Base-by-base conservation (phyloP, 805 yeast genomes). In the Maudiozyma saulgeensis region DNA sequence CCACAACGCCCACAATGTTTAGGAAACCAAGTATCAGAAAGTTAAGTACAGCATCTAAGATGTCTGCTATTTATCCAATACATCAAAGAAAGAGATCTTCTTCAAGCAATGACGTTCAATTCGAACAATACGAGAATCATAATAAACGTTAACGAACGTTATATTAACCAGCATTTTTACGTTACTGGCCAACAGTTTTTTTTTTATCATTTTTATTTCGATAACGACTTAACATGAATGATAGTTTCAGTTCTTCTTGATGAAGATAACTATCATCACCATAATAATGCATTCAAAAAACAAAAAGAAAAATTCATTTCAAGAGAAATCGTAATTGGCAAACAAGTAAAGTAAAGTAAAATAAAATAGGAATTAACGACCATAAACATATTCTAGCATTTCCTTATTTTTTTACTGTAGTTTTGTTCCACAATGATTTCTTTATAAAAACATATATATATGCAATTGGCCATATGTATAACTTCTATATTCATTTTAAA, bases 11-110 rank as follows among this genome's bases (percentile, higher is more conserved):
- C n/a, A 28, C 46, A n/a, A 34, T 46, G 48, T 47, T 49, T 4
- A 42, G 38, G 37, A 45, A 31, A 26, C 19, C 51, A 41, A 38
- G 32, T 28, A 35, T 37, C 16, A 38, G 37, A 21, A 47, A 37
- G 37, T 25, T 26, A 16, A 43, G 43, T 25, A 23, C 40, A 0
- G 16, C 43, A 8, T 34, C 43, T 15, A 37, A 13, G 21, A 18
- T n/a, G 19, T 15, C n/a, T 26, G 13, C 25, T 19, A 28, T 45
- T 6, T 13, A 19, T 45, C 34, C 54, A 26, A 45, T 49, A 37
- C 49, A 52, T 41, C 63, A 61, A 41, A 50, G 52, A 41, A 62
- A 61, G 47, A 57, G 65, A 49, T 55, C 61, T 26, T 57, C 64
- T 11, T 54, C 66, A 4, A 45, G 50, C 18, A 56, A 56, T 60